These are phyloP conservation scores for Trypanosoma theileri DNA, from an alignment of 208 protist genomes.

Conservation along the genomic window DNA sequence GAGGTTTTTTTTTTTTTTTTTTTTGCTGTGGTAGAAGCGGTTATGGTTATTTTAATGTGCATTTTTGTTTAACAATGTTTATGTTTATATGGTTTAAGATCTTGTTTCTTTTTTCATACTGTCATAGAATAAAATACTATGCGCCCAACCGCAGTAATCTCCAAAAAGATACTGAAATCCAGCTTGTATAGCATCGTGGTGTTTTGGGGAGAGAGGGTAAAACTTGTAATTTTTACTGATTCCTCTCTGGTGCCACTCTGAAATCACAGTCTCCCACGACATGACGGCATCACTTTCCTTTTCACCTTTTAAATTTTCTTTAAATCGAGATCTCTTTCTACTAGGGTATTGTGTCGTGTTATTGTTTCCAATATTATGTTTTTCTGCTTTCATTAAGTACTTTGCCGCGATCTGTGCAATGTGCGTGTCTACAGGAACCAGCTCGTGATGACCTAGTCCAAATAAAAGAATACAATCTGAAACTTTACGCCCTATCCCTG, in stretches of 20 bases:
- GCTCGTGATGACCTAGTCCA: slow-evolving; percentile 42
- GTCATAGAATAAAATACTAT: slow-evolving; percentile 74
- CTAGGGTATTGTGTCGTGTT: neutral
- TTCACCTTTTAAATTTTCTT: slow-evolving; percentile 2
- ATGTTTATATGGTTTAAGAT: neutral
- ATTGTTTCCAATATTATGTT: neutral
- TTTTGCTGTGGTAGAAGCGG: no score
- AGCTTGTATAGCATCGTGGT: slow-evolving; percentile 77
- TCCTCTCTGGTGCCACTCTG: slow-evolving; percentile 19
- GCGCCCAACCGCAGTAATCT: slow-evolving; percentile 67
- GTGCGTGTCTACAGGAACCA: slow-evolving; percentile 91
- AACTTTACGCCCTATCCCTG: slow-evolving; percentile 81
- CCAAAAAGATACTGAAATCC: slow-evolving; percentile 67
- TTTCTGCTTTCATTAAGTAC: slow-evolving; percentile 33
- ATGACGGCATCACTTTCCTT: slow-evolving; percentile 1
- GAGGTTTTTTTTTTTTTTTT: no score
- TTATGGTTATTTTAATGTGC: no score
- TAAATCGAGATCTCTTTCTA: neutral
- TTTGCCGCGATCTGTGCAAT: slow-evolving; percentile 70
- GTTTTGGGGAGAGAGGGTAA: slow-evolving; percentile 35
- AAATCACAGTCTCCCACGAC: slow-evolving; percentile 9
- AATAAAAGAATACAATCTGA: slow-evolving; percentile 86
- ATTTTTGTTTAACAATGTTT: no score
- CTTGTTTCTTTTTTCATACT: slow-evolving; percentile 33
- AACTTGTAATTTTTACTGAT: slow-evolving; percentile 18